Evolutionary conservation across 768 basidiomycete genomes (phyloP).

Genomic region (Candolleomyces aberdarensis): DNA sequence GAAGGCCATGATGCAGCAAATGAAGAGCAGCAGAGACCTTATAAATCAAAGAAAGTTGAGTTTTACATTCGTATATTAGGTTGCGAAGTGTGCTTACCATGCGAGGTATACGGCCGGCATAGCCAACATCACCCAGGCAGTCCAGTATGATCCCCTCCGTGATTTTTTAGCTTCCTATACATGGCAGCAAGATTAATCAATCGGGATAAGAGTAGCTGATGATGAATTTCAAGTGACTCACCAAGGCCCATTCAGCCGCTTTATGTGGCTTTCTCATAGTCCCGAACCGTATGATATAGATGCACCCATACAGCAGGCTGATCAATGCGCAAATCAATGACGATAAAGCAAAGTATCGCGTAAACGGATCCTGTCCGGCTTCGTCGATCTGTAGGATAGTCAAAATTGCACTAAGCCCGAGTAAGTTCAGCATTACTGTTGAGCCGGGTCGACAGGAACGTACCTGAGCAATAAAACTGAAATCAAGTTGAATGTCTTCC

Average conservation of each 20-base stretch:
- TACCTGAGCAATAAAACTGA: constrained; percentile 25
- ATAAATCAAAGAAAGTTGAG: background rate
- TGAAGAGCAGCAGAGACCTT: constrained; percentile 5
- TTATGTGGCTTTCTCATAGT: constrained; percentile 63
- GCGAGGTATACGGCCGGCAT: constrained; percentile 60
- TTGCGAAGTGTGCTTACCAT: constrained; percentile 34
- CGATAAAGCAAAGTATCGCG: constrained; percentile 52
- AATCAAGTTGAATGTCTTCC: constrained; percentile 34
- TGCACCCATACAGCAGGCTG: constrained; percentile 61
- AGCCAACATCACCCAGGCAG: constrained; percentile 63
- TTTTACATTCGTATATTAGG: background rate
- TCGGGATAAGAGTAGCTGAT: too few species aligned
- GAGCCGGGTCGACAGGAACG: background rate
- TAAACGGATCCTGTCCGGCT: constrained; percentile 50
- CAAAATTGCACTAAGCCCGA: constrained; percentile 26
- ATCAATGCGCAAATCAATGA: constrained; percentile 58
- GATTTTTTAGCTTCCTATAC: constrained; percentile 47
- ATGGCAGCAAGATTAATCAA: background rate
- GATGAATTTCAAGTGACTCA: constrained; percentile 16
- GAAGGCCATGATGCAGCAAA: constrained; percentile 9
- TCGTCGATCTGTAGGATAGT: constrained; percentile 31
- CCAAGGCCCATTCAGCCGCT: constrained; percentile 63
- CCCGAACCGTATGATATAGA: constrained; percentile 62
- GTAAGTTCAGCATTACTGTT: background rate
- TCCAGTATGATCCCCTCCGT: constrained; percentile 40